phyloP scores from a whole-genome alignment of 176 grass and related monocot species.

The Saccharum officinarum region DNA sequence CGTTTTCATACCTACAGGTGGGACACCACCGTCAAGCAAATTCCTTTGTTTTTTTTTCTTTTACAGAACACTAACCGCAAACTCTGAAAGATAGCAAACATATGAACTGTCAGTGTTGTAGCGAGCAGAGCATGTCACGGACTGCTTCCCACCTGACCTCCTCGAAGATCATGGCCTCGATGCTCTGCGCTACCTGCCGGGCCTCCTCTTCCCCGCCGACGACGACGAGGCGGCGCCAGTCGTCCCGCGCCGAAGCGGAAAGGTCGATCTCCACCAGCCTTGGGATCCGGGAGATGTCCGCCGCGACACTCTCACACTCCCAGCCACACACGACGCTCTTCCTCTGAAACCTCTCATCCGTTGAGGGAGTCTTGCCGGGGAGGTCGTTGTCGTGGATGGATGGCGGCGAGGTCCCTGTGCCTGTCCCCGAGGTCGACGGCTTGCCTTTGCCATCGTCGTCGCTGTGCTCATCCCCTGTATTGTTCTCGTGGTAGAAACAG shows the following conservation, averaged over 20 bases:
- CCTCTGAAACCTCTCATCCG: neutral
- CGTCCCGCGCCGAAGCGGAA: constrained; percentile 30
- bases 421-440: neutral
- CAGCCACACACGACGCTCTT: constrained; percentile 6
- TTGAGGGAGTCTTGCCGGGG: neutral
- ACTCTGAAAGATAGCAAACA: neutral
- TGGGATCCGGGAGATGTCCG: constrained; percentile 46
- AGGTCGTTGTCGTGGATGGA: neutral
- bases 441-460: neutral
- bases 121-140: neutral
- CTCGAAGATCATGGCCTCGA: constrained; percentile 27
- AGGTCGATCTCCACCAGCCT: constrained; percentile 46
- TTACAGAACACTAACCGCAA: neutral
- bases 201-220: constrained; percentile 25
- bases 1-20: too few relatives aligned
- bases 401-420: neutral
- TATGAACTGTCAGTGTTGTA: neutral
- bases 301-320: constrained; percentile 57
- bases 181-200: constrained; percentile 37
- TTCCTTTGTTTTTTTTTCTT: neutral
- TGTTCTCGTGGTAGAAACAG: neutral
- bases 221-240: constrained; percentile 33
- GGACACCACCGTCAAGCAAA: too few relatives aligned
- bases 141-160: too few relatives aligned
- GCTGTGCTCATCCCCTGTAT: too few relatives aligned